phyloP scores from a whole-genome alignment of 129 eudicot species.

The Flaveria trinervia region DNA sequence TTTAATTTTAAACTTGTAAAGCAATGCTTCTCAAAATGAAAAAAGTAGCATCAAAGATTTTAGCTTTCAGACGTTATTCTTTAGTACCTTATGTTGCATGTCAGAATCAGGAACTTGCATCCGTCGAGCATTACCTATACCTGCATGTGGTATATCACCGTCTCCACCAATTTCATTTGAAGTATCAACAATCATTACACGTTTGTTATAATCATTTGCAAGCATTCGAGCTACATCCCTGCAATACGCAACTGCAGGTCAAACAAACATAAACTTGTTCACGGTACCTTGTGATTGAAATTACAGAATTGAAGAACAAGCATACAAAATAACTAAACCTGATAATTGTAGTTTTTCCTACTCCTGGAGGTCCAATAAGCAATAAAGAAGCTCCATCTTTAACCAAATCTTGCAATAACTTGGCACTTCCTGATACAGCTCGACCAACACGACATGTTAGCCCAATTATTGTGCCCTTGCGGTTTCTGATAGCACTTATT shows the following conservation, averaged over 20 bases:
- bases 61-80: background rate
- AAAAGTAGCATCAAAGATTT: background rate
- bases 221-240: slow-evolving; percentile 99
- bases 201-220: slow-evolving; percentile 81
- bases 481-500: slow-evolving; percentile 87
- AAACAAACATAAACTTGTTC: background rate
- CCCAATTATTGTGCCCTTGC: slow-evolving; percentile 83
- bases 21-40: background rate
- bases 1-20: background rate
- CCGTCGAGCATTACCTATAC: slow-evolving; percentile 89
- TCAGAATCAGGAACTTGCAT: slow-evolving; percentile 95
- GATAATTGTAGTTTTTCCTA: slow-evolving; percentile 91
- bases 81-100: slow-evolving; percentile 78
- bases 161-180: slow-evolving; percentile 99
- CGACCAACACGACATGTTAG: slow-evolving; percentile 97
- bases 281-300: background rate
- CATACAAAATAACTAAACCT: slow-evolving; percentile 48
- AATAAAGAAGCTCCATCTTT: slow-evolving; percentile 88
- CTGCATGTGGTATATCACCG: slow-evolving; percentile 96
- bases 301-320: background rate
- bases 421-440: slow-evolving; percentile 94
- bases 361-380: slow-evolving; percentile 99
- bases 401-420: slow-evolving; percentile 74
- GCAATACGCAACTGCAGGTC: slow-evolving; percentile 19
- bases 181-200: slow-evolving; percentile 98